Conservation (phyloP, 495 filamentous ascomycete species). For the Neohortaea acidophila region DNA sequence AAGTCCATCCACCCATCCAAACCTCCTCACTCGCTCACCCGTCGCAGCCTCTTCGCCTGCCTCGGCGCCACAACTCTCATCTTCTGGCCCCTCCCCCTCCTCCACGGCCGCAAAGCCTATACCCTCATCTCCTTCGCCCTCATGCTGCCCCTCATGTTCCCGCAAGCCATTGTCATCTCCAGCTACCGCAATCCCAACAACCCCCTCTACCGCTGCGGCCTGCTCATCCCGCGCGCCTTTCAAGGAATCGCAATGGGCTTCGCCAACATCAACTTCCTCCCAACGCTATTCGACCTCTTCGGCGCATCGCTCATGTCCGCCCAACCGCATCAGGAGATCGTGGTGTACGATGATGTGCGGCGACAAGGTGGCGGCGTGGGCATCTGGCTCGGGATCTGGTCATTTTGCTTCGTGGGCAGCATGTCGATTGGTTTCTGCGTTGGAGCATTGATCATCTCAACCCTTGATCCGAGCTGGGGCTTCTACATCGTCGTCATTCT, state of each 20-base stretch:
- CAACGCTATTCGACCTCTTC: constrained; percentile 56
- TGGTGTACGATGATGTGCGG: constrained; percentile 45
- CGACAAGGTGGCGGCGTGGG: constrained; percentile 62
- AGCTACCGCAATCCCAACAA: constrained; percentile 39
- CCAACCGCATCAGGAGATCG: constrained; percentile 54
- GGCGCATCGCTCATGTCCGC: constrained; percentile 55
- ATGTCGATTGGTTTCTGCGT: constrained; percentile 52
- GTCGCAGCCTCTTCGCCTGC: constrained; percentile 41
- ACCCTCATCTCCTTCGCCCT: constrained; percentile 46
- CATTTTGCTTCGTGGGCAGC: constrained; percentile 55
- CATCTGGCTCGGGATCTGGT: constrained; percentile 63
- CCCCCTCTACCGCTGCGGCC: constrained; percentile 38
- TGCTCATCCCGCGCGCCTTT: constrained; percentile 45
- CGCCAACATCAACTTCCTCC: constrained; percentile 58
- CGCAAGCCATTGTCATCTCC: constrained; percentile 50
- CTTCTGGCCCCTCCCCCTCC: constrained; percentile 59
- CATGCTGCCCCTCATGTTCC: constrained; percentile 58
- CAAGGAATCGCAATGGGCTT: constrained; percentile 58
- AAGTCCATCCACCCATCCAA: constrained; percentile 7
- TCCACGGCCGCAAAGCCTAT: constrained; percentile 65
- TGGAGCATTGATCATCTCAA: constrained; percentile 49
- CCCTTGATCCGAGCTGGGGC: constrained; percentile 48
- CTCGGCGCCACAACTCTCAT: constrained; percentile 51
- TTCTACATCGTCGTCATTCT: constrained; percentile 56
- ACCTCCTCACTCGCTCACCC: background rate